phyloP scores from a whole-genome alignment of 176 grass and related monocot genomes.

The Oropetium thomaeum region DNA sequence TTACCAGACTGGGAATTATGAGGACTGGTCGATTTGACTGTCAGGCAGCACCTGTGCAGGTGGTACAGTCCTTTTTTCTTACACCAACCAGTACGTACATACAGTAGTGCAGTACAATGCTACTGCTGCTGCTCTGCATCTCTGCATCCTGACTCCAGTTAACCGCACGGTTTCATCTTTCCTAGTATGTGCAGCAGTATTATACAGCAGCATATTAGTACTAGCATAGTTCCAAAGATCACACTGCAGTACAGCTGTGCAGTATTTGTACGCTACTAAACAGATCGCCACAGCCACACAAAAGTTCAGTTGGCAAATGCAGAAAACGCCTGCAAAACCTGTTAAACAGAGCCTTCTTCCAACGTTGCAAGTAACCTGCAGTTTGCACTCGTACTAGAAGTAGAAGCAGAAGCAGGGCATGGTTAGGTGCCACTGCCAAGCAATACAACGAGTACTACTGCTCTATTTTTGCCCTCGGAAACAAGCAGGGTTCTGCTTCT shows the following conservation, averaged over 20 bases:
- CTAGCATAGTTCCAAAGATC: background rate
- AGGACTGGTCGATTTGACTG: background rate
- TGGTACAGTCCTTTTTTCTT: background rate
- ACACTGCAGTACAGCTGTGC: background rate
- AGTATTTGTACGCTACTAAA: background rate
- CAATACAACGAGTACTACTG: too few species aligned
- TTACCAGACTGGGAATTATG: background rate
- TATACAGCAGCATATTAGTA: background rate
- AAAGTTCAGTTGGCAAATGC: background rate
- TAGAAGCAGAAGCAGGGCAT: background rate
- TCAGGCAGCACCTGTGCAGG: background rate
- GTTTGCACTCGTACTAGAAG: background rate
- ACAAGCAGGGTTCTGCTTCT: background rate
- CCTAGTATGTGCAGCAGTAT: background rate
- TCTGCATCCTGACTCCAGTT: background rate
- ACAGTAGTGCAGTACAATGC: background rate
- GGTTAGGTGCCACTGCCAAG: background rate
- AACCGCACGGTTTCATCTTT: background rate
- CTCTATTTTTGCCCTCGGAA: too few species aligned
- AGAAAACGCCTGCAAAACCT: background rate
- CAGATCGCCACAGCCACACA: background rate
- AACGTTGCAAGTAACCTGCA: too few species aligned
- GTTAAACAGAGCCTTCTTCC: background rate
- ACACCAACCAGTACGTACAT: too few species aligned
- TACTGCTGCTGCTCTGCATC: background rate